Base-by-base conservation (phyloP, 2,329 filamentous ascomycete genomes). In the Verticillium dahliae region DNA sequence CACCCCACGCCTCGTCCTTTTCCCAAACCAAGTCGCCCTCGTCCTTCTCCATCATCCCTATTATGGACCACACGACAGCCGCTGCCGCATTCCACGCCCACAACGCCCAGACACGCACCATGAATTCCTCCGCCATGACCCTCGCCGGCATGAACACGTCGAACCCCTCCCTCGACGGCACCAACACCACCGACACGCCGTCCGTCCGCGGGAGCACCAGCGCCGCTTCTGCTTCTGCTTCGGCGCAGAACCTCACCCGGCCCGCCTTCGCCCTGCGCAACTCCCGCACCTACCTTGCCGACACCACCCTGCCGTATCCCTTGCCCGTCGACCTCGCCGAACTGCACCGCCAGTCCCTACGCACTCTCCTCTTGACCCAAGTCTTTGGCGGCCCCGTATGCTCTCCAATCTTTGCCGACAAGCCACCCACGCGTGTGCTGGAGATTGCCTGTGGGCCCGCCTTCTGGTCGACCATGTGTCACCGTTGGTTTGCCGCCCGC, bases 381-480 rank as follows among this genome's bases (percentile, higher is more conserved):
- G 84, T 96, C 38, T 92, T 95, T 69, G 91, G 92, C 55, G 86
- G 86, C 11, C 90, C 92, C 0, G 83, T 95, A 61, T 93, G 90
- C 74, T 90, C 89, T 9, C 88, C 89, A 1, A 80, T 80, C 35
- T 82, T 91, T 60, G 77, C 81, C 54, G 81, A 85, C 65, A 85
- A 85, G 56, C 87, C 90, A 22, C 93, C 93, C 0, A 83, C 82
- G 68, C 88, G 87, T 66, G 89, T 98, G 34, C 81, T 98, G 31
- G 94, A 98, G 71, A 76, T 97, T 38, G 92, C 88, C 35, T 98
- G 94, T 73, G 93, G 93, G 18, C 90, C 90, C 22, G 94, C 87
- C 31, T 90, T 96, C 71, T 97, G 93, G 93, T 93, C 90, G 68
- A 89, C 90, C 75, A 87, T 92, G 79, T 96, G 91, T 73, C 90